These are phyloP conservation scores for Singerocomus inundabilis DNA, from an alignment of 1,284 basidiomycete genomes.

Conservation along the genomic window DNA sequence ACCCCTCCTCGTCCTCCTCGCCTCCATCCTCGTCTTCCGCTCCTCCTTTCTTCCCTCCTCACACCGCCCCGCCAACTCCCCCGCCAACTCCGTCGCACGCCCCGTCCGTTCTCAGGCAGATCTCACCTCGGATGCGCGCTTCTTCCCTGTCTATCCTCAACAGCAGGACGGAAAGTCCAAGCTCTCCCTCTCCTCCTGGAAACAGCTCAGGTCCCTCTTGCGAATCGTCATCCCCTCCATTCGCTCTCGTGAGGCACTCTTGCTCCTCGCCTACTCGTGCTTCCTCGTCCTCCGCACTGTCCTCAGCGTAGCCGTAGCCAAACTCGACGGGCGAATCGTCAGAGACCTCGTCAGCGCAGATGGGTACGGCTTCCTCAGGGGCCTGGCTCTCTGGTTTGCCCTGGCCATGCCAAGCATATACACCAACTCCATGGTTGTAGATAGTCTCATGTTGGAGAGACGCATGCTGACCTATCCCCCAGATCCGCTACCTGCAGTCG, in stretches of 20 bases:
- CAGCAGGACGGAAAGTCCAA: slow-evolving; percentile 40
- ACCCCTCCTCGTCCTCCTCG: slow-evolving; percentile 19
- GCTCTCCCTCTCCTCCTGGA: slow-evolving; percentile 78
- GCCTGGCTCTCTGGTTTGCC: slow-evolving; percentile 86
- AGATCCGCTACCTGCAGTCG: slow-evolving; percentile 92
- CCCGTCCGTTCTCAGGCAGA: slow-evolving; percentile 42
- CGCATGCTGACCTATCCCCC: slow-evolving; percentile 1
- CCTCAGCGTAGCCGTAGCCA: slow-evolving; percentile 84
- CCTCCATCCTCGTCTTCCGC: slow-evolving; percentile 25
- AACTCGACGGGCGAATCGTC: slow-evolving; percentile 89
- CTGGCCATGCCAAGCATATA: slow-evolving; percentile 92
- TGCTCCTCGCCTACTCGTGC: slow-evolving; percentile 79
- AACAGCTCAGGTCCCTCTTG: slow-evolving; percentile 76
- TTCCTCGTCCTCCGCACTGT: slow-evolving; percentile 89
- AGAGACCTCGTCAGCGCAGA: slow-evolving; percentile 88
- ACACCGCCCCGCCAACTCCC: not conserved
- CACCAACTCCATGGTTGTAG: slow-evolving; percentile 87
- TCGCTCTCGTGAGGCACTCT: slow-evolving; percentile 72
- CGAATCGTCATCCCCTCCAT: slow-evolving; percentile 75
- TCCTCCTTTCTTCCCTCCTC: slow-evolving; percentile 12
- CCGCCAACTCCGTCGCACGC: slow-evolving; percentile 18
- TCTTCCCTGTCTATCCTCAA: slow-evolving; percentile 54
- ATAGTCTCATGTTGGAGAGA: not conserved
- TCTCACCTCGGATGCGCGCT: slow-evolving; percentile 45
- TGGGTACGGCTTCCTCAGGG: slow-evolving; percentile 79